These are phyloP conservation scores for Syncephalastrum contaminatum DNA, from an alignment of 371 early-diverging fungal species.

Conservation along the genomic window DNA sequence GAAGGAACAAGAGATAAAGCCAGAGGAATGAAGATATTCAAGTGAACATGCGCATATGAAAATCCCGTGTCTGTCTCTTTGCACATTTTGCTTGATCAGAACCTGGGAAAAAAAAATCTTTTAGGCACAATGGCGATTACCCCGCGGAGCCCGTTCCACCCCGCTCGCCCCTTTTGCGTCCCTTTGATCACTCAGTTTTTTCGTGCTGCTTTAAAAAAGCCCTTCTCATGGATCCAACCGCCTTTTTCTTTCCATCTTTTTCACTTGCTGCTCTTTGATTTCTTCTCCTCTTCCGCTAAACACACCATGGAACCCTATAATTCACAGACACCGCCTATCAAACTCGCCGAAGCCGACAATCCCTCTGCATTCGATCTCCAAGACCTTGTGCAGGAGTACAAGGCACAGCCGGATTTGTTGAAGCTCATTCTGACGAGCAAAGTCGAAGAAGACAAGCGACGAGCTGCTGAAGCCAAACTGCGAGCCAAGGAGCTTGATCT, in stretches of 20 bases:
- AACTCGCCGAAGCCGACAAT: background rate
- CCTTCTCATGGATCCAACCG: background rate
- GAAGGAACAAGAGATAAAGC: background rate
- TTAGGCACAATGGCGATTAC: too few relatives aligned
- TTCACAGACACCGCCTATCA: background rate
- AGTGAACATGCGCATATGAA: too few relatives aligned
- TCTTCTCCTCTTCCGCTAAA: too few relatives aligned
- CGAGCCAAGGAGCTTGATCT: constrained; percentile 55
- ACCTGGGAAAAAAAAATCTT: too few relatives aligned
- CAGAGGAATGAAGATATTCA: background rate
- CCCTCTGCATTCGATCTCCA: constrained; percentile 44
- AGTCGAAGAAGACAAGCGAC: constrained; percentile 66
- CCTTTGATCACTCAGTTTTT: background rate
- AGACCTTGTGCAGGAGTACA: constrained; percentile 55
- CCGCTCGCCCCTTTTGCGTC: too few relatives aligned
- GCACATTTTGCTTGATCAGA: too few relatives aligned
- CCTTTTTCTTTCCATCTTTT: constrained; percentile 1
- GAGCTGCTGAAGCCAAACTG: constrained; percentile 61
- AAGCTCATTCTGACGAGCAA: constrained; percentile 62
- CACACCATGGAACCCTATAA: background rate
- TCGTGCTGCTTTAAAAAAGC: background rate
- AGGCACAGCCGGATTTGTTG: constrained; percentile 60
- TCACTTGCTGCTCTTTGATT: background rate
- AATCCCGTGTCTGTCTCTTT: too few relatives aligned
- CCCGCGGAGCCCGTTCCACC: too few relatives aligned